Percentiles rank a stretch among this genome's conserved stretches.
phyloP scores from a whole-genome alignment of 1,139 yeast species.

The Pichia sp. region DNA sequence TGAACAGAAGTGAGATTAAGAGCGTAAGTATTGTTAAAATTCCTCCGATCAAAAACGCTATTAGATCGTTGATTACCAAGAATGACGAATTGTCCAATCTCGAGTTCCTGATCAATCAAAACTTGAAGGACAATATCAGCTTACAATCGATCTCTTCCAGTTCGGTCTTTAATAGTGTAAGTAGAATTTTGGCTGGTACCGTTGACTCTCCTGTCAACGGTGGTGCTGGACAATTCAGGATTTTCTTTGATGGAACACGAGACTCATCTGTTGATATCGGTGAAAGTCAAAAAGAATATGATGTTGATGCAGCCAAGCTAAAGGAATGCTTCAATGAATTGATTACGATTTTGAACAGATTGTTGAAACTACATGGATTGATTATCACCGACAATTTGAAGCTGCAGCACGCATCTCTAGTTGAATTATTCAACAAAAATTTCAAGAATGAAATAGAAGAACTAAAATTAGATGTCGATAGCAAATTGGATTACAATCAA shows the following conservation, averaged over 20 bases:
- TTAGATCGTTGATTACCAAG: constrained; percentile 57
- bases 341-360: constrained; percentile 54
- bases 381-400: constrained; percentile 51
- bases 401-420: constrained; percentile 59
- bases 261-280: constrained; percentile 24
- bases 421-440: constrained; percentile 57
- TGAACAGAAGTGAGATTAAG: constrained; percentile 75
- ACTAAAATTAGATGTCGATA: constrained; percentile 17
- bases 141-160: constrained; percentile 24
- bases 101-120: constrained; percentile 52
- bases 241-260: constrained; percentile 36
- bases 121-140: constrained; percentile 37
- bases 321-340: constrained; percentile 62
- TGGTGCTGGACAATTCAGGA: constrained; percentile 78
- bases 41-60: constrained; percentile 84
- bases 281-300: constrained; percentile 27
- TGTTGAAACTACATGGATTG: constrained; percentile 62
- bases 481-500: constrained; percentile 8
- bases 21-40: constrained; percentile 43
- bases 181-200: constrained; percentile 77
- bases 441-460: constrained; percentile 55
- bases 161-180: constrained; percentile 55
- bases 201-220: constrained; percentile 93
- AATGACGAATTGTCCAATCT: constrained; percentile 65
- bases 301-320: constrained; percentile 40